A percentile compares a stretch with the other conserved stretches of the same genome.
These are phyloP conservation scores for Gracilaria domingensis DNA, from an alignment of 23 red algal species.

Conservation along the genomic window DNA sequence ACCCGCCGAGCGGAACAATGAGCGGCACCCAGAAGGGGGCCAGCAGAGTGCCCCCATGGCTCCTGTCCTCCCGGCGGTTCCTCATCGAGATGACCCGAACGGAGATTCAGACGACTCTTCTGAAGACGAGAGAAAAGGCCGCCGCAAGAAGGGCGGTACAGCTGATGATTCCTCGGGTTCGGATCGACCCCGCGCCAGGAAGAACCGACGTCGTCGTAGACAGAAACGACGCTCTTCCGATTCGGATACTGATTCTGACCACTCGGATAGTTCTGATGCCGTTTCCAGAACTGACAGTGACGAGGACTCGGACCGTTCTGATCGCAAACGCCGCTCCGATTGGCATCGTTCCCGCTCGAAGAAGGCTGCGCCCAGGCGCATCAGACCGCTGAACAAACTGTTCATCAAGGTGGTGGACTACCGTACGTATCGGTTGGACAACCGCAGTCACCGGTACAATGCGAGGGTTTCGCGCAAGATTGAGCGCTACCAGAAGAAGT, in stretches of 20 bases:
- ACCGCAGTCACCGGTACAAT: neutral
- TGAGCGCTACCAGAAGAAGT: neutral
- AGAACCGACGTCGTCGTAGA: no score
- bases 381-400: constrained; percentile 1
- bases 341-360: neutral
- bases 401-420: constrained; percentile 13
- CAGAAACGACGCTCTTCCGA: no score
- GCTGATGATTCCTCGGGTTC: no score
- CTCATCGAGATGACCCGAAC: no score
- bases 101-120: no score
- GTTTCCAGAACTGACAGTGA: neutral
- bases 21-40: no score
- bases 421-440: neutral
- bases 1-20: no score
- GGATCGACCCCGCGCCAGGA: no score
- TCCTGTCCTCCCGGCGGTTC: no score
- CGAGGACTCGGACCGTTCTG: neutral
- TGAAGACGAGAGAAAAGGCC: no score
- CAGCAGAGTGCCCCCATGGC: no score
- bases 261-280: constrained; percentile 12
- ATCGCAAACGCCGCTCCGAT: neutral
- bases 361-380: neutral
- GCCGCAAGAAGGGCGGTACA: no score
- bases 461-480: neutral
- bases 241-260: constrained; percentile 19